Base-by-base conservation (phyloP, 78 protist species). In the Neovahlkampfia damariscottae region DNA sequence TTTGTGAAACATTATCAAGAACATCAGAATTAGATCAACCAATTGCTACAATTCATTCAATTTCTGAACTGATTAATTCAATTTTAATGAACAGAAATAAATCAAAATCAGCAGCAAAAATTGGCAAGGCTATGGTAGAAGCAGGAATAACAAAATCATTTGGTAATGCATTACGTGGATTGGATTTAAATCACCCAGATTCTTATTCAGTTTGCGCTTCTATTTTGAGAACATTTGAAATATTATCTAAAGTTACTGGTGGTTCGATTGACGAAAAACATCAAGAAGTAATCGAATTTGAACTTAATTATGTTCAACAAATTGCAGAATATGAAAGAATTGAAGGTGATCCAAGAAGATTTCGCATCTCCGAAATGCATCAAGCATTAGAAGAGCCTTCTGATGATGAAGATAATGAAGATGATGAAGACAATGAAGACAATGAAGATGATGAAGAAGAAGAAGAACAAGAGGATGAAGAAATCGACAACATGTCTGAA, bases 381-480 rank as follows among this genome's bases (percentile, higher is more conserved):
- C 62, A 50, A 50, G 62, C 19, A 50, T 19, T 30, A 31, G 72
- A 19, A 69, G 19, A 31, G 10, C 72, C 19, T 19, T 69, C 72
- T 10, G 72, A 69, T 19, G 72, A 69, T 19, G 72, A 69, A 30
- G 67, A 30, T 19, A 69, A 30, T 69, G 72, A 19, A 69, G 72
- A 69, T 19, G 72, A 69, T 19, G 72, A 69, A 10, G 72, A 69
- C 72, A 28, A 69, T 28, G 72, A 69, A 19, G 72, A 30, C 19
- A 19, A 30, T 19, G 28, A 19, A 19, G 28, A 69, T 28, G 72
- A 69, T 19, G 72, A 69, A 19, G 72, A 69, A 31, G 72, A 50
- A 50, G 62, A 50, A 19, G 62, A 50, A n/a, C 34, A 50, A 19
- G 62, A 50, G 34, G 62, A 50, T 50, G 19, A 19, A n/a, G 34